These are phyloP conservation scores for Dorcoceras hygrometricum DNA, from an alignment of 257 asterid species.

Conservation along the genomic window DNA sequence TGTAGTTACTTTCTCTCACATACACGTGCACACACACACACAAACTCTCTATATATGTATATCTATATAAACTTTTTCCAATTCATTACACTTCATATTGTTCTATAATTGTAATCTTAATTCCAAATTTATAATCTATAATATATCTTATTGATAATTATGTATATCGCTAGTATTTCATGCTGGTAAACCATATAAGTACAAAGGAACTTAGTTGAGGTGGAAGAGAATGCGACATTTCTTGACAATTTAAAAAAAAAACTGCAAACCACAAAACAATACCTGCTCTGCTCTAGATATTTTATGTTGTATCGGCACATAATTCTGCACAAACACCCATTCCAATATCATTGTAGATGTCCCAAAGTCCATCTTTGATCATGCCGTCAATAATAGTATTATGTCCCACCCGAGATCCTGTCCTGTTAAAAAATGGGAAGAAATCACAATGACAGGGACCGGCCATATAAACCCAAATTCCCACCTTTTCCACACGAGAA, in stretches of 20 bases:
- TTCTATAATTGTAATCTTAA: too few relatives aligned
- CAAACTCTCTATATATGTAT: too few relatives aligned
- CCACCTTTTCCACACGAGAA: not conserved
- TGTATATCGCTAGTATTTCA: too few relatives aligned
- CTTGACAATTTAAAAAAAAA: not conserved
- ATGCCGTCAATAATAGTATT: conserved; percentile 81
- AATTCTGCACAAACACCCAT: conserved; percentile 96
- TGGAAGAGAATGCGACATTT: not conserved
- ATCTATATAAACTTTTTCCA: too few relatives aligned
- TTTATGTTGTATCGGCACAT: conserved; percentile 70
- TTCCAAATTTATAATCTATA: too few relatives aligned
- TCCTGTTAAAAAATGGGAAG: conserved; percentile 40
- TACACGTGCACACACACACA: too few relatives aligned
- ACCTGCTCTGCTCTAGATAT: conserved; percentile 86
- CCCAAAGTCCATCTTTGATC: conserved; percentile 99
- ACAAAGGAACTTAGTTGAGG: not conserved
- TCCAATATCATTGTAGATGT: conserved; percentile 85
- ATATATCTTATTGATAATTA: too few relatives aligned
- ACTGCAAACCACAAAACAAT: conserved; percentile 16
- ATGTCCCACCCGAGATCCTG: conserved; percentile 86
- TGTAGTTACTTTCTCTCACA: too few relatives aligned
- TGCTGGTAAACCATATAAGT: conserved; percentile 7
- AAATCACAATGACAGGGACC: conserved; percentile 13
- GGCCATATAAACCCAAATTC: conserved; percentile 15
- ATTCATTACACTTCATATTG: too few relatives aligned